phyloP scores from a whole-genome alignment of 129 eudicot species.

The Pseudognaphalium luteoalbum region DNA sequence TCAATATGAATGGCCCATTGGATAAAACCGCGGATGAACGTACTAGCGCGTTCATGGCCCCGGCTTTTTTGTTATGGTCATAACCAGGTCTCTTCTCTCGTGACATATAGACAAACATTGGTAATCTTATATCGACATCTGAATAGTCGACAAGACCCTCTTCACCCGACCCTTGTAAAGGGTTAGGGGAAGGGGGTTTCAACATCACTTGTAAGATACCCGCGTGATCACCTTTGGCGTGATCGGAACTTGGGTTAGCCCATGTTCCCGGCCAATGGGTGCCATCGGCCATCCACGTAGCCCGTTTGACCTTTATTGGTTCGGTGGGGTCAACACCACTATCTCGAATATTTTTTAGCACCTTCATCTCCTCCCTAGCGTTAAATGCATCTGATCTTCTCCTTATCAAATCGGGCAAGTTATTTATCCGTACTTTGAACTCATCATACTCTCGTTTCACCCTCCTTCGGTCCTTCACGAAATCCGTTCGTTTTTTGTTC shows the following conservation, averaged over 20 bases:
- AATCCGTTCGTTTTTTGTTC: constrained; percentile 60
- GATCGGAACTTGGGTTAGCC: constrained; percentile 54
- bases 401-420: constrained; percentile 1
- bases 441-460: constrained; percentile 84
- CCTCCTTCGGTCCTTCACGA: constrained; percentile 71
- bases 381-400: constrained; percentile 11
- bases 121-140: constrained; percentile 76
- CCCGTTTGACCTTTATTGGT: constrained; percentile 62
- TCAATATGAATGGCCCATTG: constrained; percentile 84
- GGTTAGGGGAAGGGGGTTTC: constrained; percentile 75
- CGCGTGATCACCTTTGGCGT: constrained; percentile 80
- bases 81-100: constrained; percentile 88
- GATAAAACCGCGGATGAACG: constrained; percentile 80
- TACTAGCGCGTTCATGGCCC: constrained; percentile 95
- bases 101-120: constrained; percentile 90
- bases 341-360: constrained; percentile 63
- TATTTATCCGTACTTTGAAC: constrained; percentile 33
- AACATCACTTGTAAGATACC: constrained; percentile 96
- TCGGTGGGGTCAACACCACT: constrained; percentile 56
- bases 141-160: constrained; percentile 61
- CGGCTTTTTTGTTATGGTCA: constrained; percentile 97
- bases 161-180: constrained; percentile 50
- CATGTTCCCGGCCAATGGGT: constrained; percentile 98
- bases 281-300: constrained; percentile 99
- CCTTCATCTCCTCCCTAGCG: constrained; percentile 79